Conservation (phyloP, 495 filamentous ascomycete species). For the Penicillium canariense region DNA sequence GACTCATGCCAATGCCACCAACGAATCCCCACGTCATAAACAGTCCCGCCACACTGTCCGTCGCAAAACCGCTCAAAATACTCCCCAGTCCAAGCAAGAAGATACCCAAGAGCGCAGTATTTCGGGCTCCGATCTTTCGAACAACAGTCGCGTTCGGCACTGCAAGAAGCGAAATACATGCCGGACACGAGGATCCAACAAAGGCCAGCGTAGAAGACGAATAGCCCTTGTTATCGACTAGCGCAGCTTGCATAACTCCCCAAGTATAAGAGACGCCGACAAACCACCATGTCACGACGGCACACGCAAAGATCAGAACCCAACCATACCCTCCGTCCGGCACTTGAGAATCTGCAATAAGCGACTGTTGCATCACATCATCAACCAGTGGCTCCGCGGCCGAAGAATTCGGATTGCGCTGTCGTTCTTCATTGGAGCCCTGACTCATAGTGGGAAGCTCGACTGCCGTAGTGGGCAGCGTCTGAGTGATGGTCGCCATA, state of each 20-base stretch:
- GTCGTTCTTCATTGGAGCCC: slow-evolving; percentile 11
- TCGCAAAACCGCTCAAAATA: slow-evolving; percentile 50
- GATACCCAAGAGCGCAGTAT: slow-evolving; percentile 45
- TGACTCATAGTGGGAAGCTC: slow-evolving; percentile 15
- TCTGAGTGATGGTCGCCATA: slow-evolving; percentile 21
- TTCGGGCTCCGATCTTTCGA: slow-evolving; percentile 44
- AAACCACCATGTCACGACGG: slow-evolving; percentile 53
- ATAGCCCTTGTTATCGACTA: slow-evolving; percentile 45
- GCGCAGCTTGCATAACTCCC: slow-evolving; percentile 56
- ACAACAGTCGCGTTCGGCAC: slow-evolving; percentile 51
- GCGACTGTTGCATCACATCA: slow-evolving; percentile 48
- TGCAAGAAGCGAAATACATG: slow-evolving; percentile 48
- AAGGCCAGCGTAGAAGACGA: slow-evolving; percentile 53
- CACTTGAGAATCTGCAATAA: slow-evolving; percentile 45
- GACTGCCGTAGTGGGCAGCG: slow-evolving; percentile 19
- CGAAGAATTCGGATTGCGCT: slow-evolving; percentile 12
- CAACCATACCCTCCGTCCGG: slow-evolving; percentile 62
- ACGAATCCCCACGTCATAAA: slow-evolving; percentile 56
- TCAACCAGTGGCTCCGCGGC: slow-evolving; percentile 19
- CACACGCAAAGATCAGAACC: slow-evolving; percentile 53
- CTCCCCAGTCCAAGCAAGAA: slow-evolving; percentile 46
- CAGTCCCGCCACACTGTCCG: slow-evolving; percentile 47
- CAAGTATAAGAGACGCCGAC: slow-evolving; percentile 53
- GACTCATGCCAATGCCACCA: slow-evolving; percentile 50
- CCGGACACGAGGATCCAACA: slow-evolving; percentile 51